Conservation (phyloP, 192 early-diverging fungal genomes). For the Backusella liffmaniae region DNA sequence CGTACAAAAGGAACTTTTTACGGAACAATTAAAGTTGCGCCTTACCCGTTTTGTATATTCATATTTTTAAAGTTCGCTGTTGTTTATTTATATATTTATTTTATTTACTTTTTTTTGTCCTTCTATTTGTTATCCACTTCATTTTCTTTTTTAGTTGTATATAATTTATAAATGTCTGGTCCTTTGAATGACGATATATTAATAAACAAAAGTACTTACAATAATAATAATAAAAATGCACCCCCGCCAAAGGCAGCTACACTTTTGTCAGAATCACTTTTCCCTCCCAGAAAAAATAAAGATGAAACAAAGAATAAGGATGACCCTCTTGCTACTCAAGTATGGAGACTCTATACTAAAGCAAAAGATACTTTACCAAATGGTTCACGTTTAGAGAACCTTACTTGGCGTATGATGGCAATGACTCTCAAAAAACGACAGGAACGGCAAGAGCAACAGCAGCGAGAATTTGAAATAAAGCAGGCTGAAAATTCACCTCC, state of each 20-base stretch:
- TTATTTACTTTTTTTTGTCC: neutral
- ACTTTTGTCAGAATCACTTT: slow-evolving; percentile 34
- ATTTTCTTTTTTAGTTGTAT: neutral
- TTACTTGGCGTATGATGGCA: slow-evolving; percentile 84
- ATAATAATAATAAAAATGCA: neutral
- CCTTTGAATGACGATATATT: neutral
- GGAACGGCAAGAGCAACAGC: slow-evolving; percentile 4
- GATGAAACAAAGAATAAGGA: slow-evolving; percentile 39
- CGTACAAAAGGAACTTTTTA: neutral
- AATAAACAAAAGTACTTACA: neutral
- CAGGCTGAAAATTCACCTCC: slow-evolving; percentile 12
- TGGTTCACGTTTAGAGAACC: slow-evolving; percentile 78
- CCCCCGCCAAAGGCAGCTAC: slow-evolving; percentile 30
- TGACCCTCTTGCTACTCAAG: slow-evolving; percentile 54
- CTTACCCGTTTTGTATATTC: neutral
- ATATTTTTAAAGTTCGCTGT: neutral
- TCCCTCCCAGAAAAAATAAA: slow-evolving; percentile 37
- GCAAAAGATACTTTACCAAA: slow-evolving; percentile 77
- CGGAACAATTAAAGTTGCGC: neutral
- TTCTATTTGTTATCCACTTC: neutral
- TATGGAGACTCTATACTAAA: slow-evolving; percentile 82
- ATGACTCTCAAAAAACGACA: slow-evolving; percentile 50
- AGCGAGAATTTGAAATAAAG: neutral
- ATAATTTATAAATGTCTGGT: neutral
- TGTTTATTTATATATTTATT: neutral